Base-by-base conservation (phyloP, 352 stramenopile species). In the Phytophthora lateralis region DNA sequence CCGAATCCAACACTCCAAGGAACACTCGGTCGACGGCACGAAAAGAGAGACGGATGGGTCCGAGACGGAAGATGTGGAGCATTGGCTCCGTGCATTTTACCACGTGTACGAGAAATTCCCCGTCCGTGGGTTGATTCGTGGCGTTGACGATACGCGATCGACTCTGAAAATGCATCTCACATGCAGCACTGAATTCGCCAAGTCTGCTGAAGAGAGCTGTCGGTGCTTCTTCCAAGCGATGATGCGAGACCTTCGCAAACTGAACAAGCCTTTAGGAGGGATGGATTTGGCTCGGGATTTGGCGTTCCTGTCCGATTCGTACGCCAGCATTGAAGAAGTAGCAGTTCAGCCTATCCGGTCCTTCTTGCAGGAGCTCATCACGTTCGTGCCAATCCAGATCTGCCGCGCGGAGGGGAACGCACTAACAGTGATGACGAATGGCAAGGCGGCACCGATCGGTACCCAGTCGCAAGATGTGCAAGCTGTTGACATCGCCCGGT, bases 361-460 rank as follows among this genome's bases (percentile, higher is more conserved):
- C 18, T 71, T 76, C 47, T 39, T 76, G 1, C 48, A 67, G 14
- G 38, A 73, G 21, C 15, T 90, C 3, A 46, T 91, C 7, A 91
- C 82, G 1, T 90, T 92, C 47, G 81, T 94, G 3, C 85, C 85
- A 0, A 63, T 92, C 4, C 85, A 91, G 54, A 90, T 94, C 11
- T 94, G 85, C 20, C 76, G 85, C 2, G 81, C 85, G 0, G 68
- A 91, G 46, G 59, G 49, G 3, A 92, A 92, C 35, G 75, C 70
- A 9, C 48, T 94, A 26, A 80, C 63, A 12, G 34, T 93, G 27
- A 77, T 93, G 71, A 56, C 38, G 0, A 71, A 91, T 54, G 84
- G 82, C 2, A 61, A 80, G 30, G 18, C 68, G 37, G 42, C 52
- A 3, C 21, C 55, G 15, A 67, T 66, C 46, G 14, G 63, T 1